Conservation (phyloP, 495 filamentous ascomycete genomes). For the Physcia stellaris region DNA sequence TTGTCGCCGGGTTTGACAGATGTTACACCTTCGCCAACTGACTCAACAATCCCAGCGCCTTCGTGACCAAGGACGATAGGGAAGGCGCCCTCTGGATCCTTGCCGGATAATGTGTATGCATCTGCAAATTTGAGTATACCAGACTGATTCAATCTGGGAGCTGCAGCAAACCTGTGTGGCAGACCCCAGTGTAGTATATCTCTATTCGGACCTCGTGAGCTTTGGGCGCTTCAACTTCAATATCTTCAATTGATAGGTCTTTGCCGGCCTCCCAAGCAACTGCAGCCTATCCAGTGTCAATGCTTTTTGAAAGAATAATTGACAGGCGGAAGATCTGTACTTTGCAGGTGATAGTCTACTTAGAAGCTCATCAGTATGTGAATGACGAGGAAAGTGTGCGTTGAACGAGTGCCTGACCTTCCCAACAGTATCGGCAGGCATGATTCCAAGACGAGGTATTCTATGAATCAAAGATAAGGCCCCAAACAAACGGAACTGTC, state of each 20-base stretch:
- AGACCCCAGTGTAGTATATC: constrained; percentile 94
- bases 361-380: constrained; percentile 9
- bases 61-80: constrained; percentile 94
- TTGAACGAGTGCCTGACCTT: constrained; percentile 26
- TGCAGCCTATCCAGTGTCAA: constrained; percentile 48
- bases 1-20: constrained; percentile 85
- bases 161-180: constrained; percentile 67
- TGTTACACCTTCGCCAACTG: constrained; percentile 88
- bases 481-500: too few species aligned
- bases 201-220: constrained; percentile 94
- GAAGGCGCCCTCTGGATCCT: constrained; percentile 97
- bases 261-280: constrained; percentile 93
- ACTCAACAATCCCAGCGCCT: constrained; percentile 94
- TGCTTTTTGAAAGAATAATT: constrained; percentile 1
- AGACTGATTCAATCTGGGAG: neutral
- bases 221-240: constrained; percentile 84
- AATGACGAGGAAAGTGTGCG: constrained; percentile 6
- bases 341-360: constrained; percentile 65
- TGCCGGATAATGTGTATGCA: constrained; percentile 95
- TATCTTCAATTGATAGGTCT: constrained; percentile 74
- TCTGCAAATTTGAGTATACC: constrained; percentile 35
- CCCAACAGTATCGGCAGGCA: constrained; percentile 37
- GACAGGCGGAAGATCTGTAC: constrained; percentile 21
- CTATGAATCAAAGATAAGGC: too few species aligned
- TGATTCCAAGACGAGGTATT: too few species aligned